phyloP scores from a whole-genome alignment of 352 stramenopile species.

The Phytophthora meadii region DNA sequence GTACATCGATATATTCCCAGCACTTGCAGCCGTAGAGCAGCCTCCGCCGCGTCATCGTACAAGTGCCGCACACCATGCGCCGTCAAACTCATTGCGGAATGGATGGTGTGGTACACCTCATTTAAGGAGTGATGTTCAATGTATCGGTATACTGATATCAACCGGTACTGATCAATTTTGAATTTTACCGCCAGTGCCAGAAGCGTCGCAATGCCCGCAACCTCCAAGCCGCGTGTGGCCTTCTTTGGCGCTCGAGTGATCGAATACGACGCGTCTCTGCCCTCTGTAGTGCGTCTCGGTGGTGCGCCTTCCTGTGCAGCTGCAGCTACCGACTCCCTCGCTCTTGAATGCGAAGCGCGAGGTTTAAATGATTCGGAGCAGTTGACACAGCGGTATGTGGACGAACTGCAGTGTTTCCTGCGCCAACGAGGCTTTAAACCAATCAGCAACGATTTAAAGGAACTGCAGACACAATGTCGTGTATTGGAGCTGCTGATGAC shows the following conservation, averaged over 20 bases:
- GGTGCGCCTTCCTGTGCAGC: constrained; percentile 7
- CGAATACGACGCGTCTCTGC: constrained; percentile 57
- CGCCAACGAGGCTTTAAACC: constrained; percentile 43
- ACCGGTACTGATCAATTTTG: background rate
- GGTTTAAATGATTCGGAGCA: constrained; percentile 28
- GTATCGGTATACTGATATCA: too few relatives aligned
- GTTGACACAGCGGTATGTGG: constrained; percentile 34
- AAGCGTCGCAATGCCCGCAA: background rate
- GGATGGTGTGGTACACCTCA: too few relatives aligned
- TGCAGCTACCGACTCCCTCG: background rate
- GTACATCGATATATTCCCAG: constrained; percentile 65
- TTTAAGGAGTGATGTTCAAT: too few relatives aligned
- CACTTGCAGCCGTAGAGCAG: constrained; percentile 50
- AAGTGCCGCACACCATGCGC: constrained; percentile 43
- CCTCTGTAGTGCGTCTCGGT: constrained; percentile 44
- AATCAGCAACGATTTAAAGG: constrained; percentile 30
- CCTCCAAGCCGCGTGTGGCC: constrained; percentile 36
- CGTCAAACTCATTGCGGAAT: constrained; percentile 20
- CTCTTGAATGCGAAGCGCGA: constrained; percentile 57
- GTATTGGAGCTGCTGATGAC: constrained; percentile 55
- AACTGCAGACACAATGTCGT: constrained; percentile 50
- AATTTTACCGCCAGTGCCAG: constrained; percentile 9
- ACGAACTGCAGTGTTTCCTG: constrained; percentile 46
- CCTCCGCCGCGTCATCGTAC: constrained; percentile 6
- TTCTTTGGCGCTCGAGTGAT: constrained; percentile 69